phyloP scores from a whole-genome alignment of 345 rosid species.

The Pistacia integerrima region DNA sequence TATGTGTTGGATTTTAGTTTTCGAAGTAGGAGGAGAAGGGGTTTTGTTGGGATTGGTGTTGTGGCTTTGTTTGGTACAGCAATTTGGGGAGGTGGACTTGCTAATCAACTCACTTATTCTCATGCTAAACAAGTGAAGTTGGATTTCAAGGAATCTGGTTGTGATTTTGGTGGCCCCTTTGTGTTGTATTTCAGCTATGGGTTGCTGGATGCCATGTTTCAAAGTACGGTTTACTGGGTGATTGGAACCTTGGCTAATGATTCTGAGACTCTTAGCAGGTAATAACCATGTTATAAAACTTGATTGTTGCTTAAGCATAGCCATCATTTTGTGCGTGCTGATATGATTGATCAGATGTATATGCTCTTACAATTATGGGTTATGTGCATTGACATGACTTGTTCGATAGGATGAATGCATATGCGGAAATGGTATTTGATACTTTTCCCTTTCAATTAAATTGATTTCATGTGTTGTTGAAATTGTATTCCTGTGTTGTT shows the following conservation, averaged over 20 bases:
- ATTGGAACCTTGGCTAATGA: slow-evolving; percentile 89
- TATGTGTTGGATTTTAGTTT: slow-evolving; percentile 78
- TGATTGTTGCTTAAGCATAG: no score
- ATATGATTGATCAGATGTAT: no score
- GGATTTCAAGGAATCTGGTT: slow-evolving; percentile 76
- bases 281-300: not conserved
- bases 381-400: no score
- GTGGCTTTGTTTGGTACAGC: slow-evolving; percentile 63
- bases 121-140: slow-evolving; percentile 31
- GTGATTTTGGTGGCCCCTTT: slow-evolving; percentile 68
- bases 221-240: slow-evolving; percentile 88
- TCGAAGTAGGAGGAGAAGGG: slow-evolving; percentile 65
- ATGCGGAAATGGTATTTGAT: no score
- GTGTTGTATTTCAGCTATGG: slow-evolving; percentile 76
- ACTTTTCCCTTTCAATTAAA: no score
- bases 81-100: slow-evolving; percentile 88
- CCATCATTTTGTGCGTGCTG: no score
- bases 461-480: no score
- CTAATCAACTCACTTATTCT: slow-evolving; percentile 60
- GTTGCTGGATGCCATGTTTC: slow-evolving; percentile 87
- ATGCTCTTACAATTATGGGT: no score
- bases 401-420: no score
- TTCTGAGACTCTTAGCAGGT: slow-evolving; percentile 85
- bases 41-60: slow-evolving; percentile 62
- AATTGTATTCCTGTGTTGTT: not conserved